Base-by-base conservation (phyloP, 257 asterid genomes). In the Ajuga chamaepitys region DNA sequence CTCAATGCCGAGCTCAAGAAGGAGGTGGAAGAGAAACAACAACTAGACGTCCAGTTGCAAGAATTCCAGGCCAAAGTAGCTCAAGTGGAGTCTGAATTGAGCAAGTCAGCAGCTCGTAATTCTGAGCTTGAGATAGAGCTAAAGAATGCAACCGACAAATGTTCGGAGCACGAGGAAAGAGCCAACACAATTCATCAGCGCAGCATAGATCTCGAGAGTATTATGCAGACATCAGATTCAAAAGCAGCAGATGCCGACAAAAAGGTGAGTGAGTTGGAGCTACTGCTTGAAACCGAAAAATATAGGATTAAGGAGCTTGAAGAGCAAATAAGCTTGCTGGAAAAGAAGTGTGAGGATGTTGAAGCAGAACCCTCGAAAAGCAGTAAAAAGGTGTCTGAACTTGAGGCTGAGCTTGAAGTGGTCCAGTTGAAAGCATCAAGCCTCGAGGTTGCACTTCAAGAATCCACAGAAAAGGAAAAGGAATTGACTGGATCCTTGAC, bases 241-340 rank as follows among this genome's bases (percentile, higher is more conserved):
- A 91, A 85, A 78, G 88, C 79, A 38, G 83, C 67, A 32, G 92
- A 84, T 22, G 74, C 89, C 11, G 78, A 68, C 11, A 77, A 85
- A 68, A 87, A 72, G 82, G 87, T 35, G 68, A 74, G 85, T 6
- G 88, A 92, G 68, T 59, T 92, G 64, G 91, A 91, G 88, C 70
- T 81, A 51, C 81, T 86, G 73, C 95, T 91, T 21, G 93, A 82
- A 69, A 81, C 91, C 7, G 96, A 92, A 61, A 92, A 82, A 50
- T 58, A 78, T 16, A 83, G 89, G 82, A 82, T 82, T 73, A 88
- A 75, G 86, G 97, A 88, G 83, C 93, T 86, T 50, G 97, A 93
- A 77, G 97, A 86, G 77, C 91, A 86, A 67, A 68, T 84, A 58
- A 76, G 66, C 70, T 61, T 55, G 62, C 74, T 86, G 34, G 97